Percentiles rank a stretch among this genome's conserved stretches.
These are phyloP conservation scores for Remersonia thermophila DNA, from an alignment of 2,329 filamentous ascomycete genomes.

Conservation along the genomic window DNA sequence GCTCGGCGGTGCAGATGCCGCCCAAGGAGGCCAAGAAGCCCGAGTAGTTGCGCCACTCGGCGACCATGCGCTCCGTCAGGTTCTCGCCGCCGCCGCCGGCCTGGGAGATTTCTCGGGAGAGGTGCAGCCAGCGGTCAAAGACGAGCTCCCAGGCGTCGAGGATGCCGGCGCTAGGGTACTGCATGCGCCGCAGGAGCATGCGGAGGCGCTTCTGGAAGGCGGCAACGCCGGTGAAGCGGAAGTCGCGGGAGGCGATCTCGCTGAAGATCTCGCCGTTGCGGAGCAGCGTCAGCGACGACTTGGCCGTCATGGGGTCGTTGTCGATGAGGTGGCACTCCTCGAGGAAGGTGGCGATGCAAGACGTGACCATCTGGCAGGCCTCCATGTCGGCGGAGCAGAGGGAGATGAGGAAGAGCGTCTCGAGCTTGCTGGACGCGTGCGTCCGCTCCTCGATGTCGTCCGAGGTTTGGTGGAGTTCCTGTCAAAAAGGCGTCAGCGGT, in stretches of 20 bases:
- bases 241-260: slow-evolving; percentile 50
- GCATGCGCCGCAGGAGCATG: slow-evolving; percentile 45
- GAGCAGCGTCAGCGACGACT: slow-evolving; percentile 39
- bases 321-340: slow-evolving; percentile 47
- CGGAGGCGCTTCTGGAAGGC: slow-evolving; percentile 57
- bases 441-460: slow-evolving; percentile 44
- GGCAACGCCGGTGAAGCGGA: slow-evolving; percentile 55
- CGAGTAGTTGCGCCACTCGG: slow-evolving; percentile 58
- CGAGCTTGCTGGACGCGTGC: slow-evolving; percentile 41
- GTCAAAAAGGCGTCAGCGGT: background rate
- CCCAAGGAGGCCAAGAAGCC: slow-evolving; percentile 56
- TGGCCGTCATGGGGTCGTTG: slow-evolving; percentile 35
- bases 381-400: slow-evolving; percentile 55
- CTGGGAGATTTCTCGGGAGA: slow-evolving; percentile 52
- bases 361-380: slow-evolving; percentile 51
- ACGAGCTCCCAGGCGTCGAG: slow-evolving; percentile 54
- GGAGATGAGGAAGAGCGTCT: slow-evolving; percentile 50
- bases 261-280: slow-evolving; percentile 49
- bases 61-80: slow-evolving; percentile 42
- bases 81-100: slow-evolving; percentile 34
- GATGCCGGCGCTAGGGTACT: slow-evolving; percentile 53
- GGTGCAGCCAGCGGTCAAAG: slow-evolving; percentile 51
- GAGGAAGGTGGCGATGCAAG: slow-evolving; percentile 49
- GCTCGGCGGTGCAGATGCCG: slow-evolving; percentile 51
- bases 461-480: slow-evolving; percentile 43